Evolutionary conservation across 1,139 yeast species (phyloP).

Genomic region (Hansenula anomala): DNA sequence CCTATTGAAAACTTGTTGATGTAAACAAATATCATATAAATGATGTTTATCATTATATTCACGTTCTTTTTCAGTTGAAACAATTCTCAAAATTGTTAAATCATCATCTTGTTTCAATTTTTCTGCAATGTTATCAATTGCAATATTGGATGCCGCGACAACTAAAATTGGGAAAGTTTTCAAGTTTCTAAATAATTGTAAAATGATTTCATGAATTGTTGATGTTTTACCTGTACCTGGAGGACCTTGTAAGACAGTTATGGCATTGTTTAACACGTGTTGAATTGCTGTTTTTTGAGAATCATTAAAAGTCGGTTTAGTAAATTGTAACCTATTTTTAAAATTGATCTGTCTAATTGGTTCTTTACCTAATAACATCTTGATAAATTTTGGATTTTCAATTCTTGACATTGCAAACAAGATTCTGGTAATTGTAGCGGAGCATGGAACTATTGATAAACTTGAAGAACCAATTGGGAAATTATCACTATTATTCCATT

Average conservation of each 20-base stretch:
- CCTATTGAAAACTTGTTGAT: conserved; percentile 50
- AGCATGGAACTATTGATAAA: conserved; percentile 54
- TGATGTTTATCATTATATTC: conserved; percentile 56
- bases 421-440: conserved; percentile 58
- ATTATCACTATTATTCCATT: conserved; percentile 47
- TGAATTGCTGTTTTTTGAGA: conserved; percentile 68
- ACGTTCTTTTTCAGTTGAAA: conserved; percentile 54
- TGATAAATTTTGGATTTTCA: conserved; percentile 50
- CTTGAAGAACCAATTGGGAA: conserved; percentile 37
- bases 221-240: conserved; percentile 71
- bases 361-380: conserved; percentile 55
- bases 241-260: conserved; percentile 64
- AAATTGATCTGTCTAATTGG: conserved; percentile 57
- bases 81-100: conserved; percentile 48
- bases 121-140: conserved; percentile 74
- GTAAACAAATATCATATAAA: conserved; percentile 55
- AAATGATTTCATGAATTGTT: conserved; percentile 59
- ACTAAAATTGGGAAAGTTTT: conserved; percentile 62
- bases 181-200: conserved; percentile 52
- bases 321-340: conserved; percentile 46
- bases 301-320: conserved; percentile 46
- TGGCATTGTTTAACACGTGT: conserved; percentile 60
- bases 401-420: conserved; percentile 60
- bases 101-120: conserved; percentile 50
- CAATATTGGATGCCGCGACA: conserved; percentile 73